Percentiles rank a stretch among this genome's conserved stretches.
Evolutionary conservation across 2,329 filamentous ascomycete genomes (phyloP).

Genomic region (Aschersonia sp.): DNA sequence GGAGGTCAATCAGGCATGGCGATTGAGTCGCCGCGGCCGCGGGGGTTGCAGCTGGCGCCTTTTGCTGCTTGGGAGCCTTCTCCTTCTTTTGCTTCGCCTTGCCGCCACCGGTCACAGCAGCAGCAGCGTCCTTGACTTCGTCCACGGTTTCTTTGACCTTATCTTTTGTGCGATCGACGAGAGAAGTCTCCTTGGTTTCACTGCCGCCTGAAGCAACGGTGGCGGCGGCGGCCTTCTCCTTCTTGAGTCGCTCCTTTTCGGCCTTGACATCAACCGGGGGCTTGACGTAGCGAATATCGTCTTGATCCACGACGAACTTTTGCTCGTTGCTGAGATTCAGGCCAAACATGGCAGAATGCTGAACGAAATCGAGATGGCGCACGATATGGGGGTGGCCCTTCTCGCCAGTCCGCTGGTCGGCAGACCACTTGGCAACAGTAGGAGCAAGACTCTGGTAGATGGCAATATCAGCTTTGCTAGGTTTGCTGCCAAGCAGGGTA

Average conservation of each 20-base stretch:
- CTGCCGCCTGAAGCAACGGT: slow-evolving; percentile 40
- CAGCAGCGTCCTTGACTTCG: slow-evolving; percentile 27
- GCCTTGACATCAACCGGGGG: slow-evolving; percentile 83
- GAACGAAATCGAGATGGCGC: slow-evolving; percentile 84
- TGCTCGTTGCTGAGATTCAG: slow-evolving; percentile 55
- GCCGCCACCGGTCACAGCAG: slow-evolving; percentile 17
- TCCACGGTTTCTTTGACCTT: slow-evolving; percentile 40
- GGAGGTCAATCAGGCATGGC: slow-evolving; percentile 80
- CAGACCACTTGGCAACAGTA: slow-evolving; percentile 61
- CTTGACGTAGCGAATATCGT: slow-evolving; percentile 75
- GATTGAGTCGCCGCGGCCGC: slow-evolving; percentile 63
- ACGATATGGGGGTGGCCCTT: slow-evolving; percentile 84
- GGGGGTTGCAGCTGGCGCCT: slow-evolving; percentile 50
- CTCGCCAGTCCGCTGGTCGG: slow-evolving; percentile 81
- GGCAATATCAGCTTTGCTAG: slow-evolving; percentile 73
- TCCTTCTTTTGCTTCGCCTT: slow-evolving; percentile 78
- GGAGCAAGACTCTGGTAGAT: slow-evolving; percentile 69
- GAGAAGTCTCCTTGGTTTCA: slow-evolving; percentile 20
- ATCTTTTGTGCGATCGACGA: slow-evolving; percentile 48
- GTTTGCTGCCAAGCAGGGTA: slow-evolving; percentile 79
- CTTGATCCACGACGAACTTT: slow-evolving; percentile 65
- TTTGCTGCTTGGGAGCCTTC: slow-evolving; percentile 65
- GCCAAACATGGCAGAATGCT: slow-evolving; percentile 67
- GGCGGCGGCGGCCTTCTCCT: slow-evolving; percentile 69
- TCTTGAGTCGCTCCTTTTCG: slow-evolving; percentile 93